Conservation (phyloP, 345 rosid species). For the Eucalyptus victrix region DNA sequence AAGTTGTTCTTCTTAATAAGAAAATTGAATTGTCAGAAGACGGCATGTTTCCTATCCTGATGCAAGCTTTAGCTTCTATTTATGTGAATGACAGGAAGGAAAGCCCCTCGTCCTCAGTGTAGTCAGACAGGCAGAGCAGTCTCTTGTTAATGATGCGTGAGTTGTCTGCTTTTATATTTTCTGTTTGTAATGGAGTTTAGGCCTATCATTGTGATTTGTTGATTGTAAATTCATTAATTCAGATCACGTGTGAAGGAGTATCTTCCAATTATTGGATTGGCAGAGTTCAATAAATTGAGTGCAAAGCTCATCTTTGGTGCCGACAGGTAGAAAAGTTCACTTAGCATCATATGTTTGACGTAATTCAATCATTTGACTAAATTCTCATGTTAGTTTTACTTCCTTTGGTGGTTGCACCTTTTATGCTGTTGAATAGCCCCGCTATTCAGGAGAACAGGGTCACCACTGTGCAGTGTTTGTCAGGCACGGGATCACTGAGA, state of each 20-base stretch:
- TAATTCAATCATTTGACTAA: background rate
- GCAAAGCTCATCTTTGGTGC: conserved; percentile 89
- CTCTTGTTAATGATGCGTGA: conserved; percentile 65
- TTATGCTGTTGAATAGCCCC: conserved; percentile 28
- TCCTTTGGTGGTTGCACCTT: background rate
- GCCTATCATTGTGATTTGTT: background rate
- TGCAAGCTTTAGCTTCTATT: background rate
- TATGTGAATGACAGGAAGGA: conserved; percentile 54
- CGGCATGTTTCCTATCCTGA: background rate
- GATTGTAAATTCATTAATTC: background rate
- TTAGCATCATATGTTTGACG: background rate
- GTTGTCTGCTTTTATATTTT: background rate
- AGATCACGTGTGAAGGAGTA: conserved; percentile 90
- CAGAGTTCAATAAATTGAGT: conserved; percentile 81
- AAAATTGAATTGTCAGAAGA: background rate
- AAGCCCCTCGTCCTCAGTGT: conserved; percentile 79
- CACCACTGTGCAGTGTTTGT: conserved; percentile 79
- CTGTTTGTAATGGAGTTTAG: background rate
- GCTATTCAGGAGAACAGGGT: conserved; percentile 66
- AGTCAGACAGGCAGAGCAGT: conserved; percentile 76
- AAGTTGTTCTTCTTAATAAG: background rate
- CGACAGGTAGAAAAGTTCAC: conserved; percentile 37
- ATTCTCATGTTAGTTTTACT: background rate
- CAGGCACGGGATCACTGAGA: conserved; percentile 86
- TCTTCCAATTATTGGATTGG: conserved; percentile 82